Evolutionary conservation across 805 yeast species (phyloP), one percentile per base, ranked within the genome.

Genomic region (Saturnispora halmiae): DNA sequence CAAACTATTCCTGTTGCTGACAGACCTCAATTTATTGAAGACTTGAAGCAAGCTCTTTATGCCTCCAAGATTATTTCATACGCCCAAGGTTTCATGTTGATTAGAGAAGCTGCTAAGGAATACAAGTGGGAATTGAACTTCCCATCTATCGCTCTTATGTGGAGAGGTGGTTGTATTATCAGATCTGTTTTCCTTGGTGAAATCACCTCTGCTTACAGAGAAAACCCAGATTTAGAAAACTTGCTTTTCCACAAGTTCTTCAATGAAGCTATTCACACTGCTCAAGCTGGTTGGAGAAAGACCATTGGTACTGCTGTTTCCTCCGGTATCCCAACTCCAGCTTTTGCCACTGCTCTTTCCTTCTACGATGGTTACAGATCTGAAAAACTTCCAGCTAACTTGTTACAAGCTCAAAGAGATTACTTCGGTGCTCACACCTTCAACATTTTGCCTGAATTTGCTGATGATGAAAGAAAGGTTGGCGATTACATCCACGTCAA

Each of bases 121-220:
- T 90, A 86, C 77, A 80, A 80, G 61, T 90, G 98, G 98, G 79
- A 84, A 68, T 76, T 90, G 65, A 92, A 90, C 82, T 83, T 85
- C 79, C 95, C 97, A 56, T 92, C 95, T 46, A 92, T 92, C 58
- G 97, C 97, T 55, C 77, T 92, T 60, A 90, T 90, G 97, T 90
- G 98, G 98, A 82, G 98, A 78, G 98, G 98, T 73, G 98, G 98
- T 58, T 90, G 98, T 77, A 90, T 90, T 68, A 90, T 90, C 71
- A 85, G 97, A 77, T 90, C 98, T 44, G 96, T 90, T 51, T 90
- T 90, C 83, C 75, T 90, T 63, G 96, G 80, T 61, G 96, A 90
- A 69, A 90, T 90, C 70, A 90, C 98, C 53, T 66, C 85, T 64
- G 98, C 98, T 53, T 90, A 81, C 82, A 84, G 92, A 70, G 78